Percentiles rank a stretch among this genome's conserved stretches.
phyloP scores from a whole-genome alignment of 139 green algal genomes.

The Haematococcus lacustris region DNA sequence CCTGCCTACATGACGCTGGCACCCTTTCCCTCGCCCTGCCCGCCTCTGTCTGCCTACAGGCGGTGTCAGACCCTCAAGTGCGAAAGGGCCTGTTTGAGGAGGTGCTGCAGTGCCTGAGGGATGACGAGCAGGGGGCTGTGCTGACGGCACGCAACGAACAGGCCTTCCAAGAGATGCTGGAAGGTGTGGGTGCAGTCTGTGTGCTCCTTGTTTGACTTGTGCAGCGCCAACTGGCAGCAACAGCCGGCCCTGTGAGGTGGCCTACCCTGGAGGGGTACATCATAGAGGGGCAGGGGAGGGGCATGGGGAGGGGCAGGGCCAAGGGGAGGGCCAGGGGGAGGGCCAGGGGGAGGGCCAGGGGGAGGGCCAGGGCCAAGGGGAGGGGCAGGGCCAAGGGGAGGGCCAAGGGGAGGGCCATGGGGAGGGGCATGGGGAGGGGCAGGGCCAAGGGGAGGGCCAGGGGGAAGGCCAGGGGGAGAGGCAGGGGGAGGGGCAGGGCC shows the following conservation, averaged over 20 bases:
- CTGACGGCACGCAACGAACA: not conserved
- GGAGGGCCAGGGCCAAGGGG: too few species aligned
- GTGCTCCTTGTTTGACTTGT: not conserved
- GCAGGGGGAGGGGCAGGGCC: too few species aligned
- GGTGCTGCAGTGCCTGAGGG: slow-evolving; percentile 13
- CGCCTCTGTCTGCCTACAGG: slow-evolving; percentile 3
- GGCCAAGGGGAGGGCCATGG: too few species aligned
- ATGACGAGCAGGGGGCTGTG: slow-evolving; percentile 12
- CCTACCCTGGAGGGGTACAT: not conserved
- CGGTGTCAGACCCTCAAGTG: slow-evolving; percentile 8
- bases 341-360: too few species aligned
- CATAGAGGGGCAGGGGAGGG: not conserved
- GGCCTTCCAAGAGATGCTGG: slow-evolving; percentile 15
- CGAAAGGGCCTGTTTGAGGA: slow-evolving; percentile 21
- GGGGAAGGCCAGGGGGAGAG: too few species aligned
- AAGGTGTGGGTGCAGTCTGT: slow-evolving; percentile 4
- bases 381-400: too few species aligned
- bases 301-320: too few species aligned
- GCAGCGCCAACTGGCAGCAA: too few species aligned
- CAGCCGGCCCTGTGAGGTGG: not conserved
- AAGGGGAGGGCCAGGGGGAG: too few species aligned
- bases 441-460: too few species aligned
- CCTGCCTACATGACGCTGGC: not conserved
- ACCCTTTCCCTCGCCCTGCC: not conserved
- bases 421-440: too few species aligned